phyloP scores from a whole-genome alignment of 768 basidiomycete genomes.

The Favolaschia claudopus region DNA sequence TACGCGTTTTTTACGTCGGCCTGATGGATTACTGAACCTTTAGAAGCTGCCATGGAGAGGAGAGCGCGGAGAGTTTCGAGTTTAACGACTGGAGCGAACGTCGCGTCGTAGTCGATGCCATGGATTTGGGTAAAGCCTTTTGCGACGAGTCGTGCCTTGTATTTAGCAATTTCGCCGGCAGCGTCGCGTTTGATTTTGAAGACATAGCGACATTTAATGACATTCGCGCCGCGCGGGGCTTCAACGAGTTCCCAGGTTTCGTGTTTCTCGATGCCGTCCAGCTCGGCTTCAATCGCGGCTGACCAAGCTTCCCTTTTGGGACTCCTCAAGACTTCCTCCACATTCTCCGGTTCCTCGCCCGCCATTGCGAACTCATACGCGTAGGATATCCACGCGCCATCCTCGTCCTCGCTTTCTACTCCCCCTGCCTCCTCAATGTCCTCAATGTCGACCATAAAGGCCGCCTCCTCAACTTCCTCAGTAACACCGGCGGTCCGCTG shows the following conservation, averaged over 20 bases:
- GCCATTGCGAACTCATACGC: constrained; percentile 8
- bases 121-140: constrained; percentile 48
- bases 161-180: constrained; percentile 39
- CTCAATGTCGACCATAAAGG: background rate
- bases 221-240: constrained; percentile 33
- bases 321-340: constrained; percentile 30
- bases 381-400: background rate
- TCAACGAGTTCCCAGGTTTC: constrained; percentile 35
- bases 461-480: constrained; percentile 10
- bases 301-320: constrained; percentile 26
- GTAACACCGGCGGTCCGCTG: background rate
- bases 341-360: constrained; percentile 24
- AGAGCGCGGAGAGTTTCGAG: constrained; percentile 33
- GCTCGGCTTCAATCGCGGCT: constrained; percentile 18
- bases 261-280: constrained; percentile 25
- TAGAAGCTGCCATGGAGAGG: constrained; percentile 24
- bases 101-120: constrained; percentile 45
- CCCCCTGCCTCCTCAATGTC: constrained; percentile 12
- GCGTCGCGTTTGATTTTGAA: constrained; percentile 31
- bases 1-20: constrained; percentile 29
- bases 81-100: constrained; percentile 33
- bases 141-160: constrained; percentile 43
- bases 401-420: constrained; percentile 5
- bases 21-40: constrained; percentile 5
- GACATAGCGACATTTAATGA: constrained; percentile 31